Conservation (phyloP, 768 basidiomycete genomes). For the Obba rivulosa region DNA sequence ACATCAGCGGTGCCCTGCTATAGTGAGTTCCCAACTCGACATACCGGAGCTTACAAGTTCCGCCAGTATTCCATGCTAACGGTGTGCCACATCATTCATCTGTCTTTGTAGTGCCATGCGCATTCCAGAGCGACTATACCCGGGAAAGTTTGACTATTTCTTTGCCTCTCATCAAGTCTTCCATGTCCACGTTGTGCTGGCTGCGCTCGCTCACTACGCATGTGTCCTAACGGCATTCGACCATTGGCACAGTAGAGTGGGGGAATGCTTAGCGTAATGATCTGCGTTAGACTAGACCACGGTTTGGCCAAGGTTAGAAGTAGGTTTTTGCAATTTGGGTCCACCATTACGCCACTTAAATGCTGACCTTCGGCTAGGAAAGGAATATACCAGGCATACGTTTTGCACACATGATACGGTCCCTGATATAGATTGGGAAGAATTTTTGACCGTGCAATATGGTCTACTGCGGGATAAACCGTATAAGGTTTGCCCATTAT, state of each 20-base stretch:
- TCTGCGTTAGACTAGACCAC: neutral
- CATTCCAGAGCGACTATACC: conserved; percentile 69
- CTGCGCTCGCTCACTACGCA: conserved; percentile 62
- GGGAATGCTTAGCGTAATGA: conserved; percentile 7
- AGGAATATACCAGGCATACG: too few species aligned
- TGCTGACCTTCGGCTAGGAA: too few species aligned
- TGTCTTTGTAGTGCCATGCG: conserved; percentile 63
- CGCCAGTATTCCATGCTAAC: neutral
- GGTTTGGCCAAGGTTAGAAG: too few species aligned
- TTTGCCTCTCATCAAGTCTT: conserved; percentile 88
- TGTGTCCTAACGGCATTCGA: conserved; percentile 51
- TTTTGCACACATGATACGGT: too few species aligned
- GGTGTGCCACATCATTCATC: neutral
- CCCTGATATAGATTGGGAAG: too few species aligned
- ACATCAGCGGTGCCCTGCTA: conserved; percentile 73
- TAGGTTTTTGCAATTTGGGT: too few species aligned
- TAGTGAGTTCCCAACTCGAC: conserved; percentile 51
- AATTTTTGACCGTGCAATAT: too few species aligned
- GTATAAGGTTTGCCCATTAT: too few species aligned
- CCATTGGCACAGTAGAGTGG: conserved; percentile 44
- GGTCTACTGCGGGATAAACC: too few species aligned
- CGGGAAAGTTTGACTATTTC: conserved; percentile 77
- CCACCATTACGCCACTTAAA: too few species aligned
- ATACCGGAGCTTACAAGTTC: neutral
- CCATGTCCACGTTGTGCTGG: conserved; percentile 72